Conservation (phyloP, 108 stramenopile species). For the Pelagomonas calceolata region DNA sequence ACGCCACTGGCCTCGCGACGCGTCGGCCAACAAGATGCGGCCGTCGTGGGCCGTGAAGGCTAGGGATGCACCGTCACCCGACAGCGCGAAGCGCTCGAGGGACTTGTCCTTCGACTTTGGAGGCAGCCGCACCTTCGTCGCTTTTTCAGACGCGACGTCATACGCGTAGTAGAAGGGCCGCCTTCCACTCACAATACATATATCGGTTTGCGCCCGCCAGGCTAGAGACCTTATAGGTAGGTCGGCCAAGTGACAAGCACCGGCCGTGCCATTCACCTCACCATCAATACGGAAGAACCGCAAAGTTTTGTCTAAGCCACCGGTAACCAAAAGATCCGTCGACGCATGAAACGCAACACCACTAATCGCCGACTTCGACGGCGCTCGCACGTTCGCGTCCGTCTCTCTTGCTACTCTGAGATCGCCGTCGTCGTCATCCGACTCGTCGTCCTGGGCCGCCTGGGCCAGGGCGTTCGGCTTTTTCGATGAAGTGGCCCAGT, state of each 20-base stretch:
- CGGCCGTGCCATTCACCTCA: constrained; percentile 18
- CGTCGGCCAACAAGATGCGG: constrained; percentile 27
- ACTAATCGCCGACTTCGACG: constrained; percentile 17
- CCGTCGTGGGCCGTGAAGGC: constrained; percentile 38
- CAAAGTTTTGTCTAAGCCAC: constrained; percentile 31
- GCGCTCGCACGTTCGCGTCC: constrained; percentile 32
- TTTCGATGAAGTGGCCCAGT: neutral
- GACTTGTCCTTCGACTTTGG: constrained; percentile 18
- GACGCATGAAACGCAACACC: constrained; percentile 21
- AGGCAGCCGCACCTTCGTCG: constrained; percentile 16
- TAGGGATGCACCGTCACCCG: constrained; percentile 29
- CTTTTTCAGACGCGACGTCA: constrained; percentile 15
- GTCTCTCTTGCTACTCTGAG: neutral
- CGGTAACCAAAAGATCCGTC: constrained; percentile 22
- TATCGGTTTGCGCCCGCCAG: constrained; percentile 12
- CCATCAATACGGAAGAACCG: constrained; percentile 38
- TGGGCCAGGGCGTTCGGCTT: neutral
- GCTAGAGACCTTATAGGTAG: constrained; percentile 24
- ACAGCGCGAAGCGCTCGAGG: constrained; percentile 33
- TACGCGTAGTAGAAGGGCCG: constrained; percentile 37
- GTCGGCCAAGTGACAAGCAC: constrained; percentile 23
- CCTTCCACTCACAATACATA: constrained; percentile 26
- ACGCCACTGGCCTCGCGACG: constrained; percentile 32
- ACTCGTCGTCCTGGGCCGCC: neutral
- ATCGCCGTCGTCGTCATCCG: neutral